Conservation (phyloP, 2,329 filamentous ascomycete genomes). For the Tolypocladium album region DNA sequence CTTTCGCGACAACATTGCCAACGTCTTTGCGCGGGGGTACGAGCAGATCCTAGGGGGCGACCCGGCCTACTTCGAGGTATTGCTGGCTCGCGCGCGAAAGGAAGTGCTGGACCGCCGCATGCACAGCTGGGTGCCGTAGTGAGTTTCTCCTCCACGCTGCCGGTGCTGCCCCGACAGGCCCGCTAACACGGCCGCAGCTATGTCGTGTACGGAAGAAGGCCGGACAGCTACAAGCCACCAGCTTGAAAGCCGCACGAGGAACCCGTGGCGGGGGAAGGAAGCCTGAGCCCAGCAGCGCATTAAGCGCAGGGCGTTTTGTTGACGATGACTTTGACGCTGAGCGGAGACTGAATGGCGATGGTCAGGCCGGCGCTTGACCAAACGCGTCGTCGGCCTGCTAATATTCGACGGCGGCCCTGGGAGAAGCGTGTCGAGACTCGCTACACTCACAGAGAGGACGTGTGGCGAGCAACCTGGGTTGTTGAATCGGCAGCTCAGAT, state of each 20-base stretch:
- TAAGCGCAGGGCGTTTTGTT: not conserved
- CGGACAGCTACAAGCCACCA: not conserved
- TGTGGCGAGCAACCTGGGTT: not conserved
- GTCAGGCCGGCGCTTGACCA: not conserved
- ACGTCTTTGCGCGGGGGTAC: conserved; percentile 12
- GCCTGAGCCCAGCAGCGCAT: not conserved
- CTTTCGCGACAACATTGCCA: conserved; percentile 12
- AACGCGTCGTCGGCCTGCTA: not conserved
- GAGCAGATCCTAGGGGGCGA: conserved; percentile 11
- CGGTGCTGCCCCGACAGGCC: not conserved
- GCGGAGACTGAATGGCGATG: not conserved
- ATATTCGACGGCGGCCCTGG: not conserved
- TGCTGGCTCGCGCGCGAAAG: conserved; percentile 9
- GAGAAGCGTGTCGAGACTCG: not conserved
- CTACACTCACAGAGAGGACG: not conserved
- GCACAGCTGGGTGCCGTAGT: conserved; percentile 15
- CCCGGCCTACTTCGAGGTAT: conserved; percentile 9
- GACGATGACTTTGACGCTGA: not conserved
- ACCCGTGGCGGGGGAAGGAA: not conserved
- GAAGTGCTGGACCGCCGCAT: conserved; percentile 11
- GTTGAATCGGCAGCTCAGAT: not conserved
- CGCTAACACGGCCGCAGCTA: not conserved
- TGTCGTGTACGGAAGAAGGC: not conserved
- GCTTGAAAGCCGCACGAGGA: not conserved
- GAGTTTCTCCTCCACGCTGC: not conserved